Evolutionary conservation across 352 stramenopile species (phyloP), one percentile per base, ranked within the genome.

Genomic region (Pythium biforme): DNA sequence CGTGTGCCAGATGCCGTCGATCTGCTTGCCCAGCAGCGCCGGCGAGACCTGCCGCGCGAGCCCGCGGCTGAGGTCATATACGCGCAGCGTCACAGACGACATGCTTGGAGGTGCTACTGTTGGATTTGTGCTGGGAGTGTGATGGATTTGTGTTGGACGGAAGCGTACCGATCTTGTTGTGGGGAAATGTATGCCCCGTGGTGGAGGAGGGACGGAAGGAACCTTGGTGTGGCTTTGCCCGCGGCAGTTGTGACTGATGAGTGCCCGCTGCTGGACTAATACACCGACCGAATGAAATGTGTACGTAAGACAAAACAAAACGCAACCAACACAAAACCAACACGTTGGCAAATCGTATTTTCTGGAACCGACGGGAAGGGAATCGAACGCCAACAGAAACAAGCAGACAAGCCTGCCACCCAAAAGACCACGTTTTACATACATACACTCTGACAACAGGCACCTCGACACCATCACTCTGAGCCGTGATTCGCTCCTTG

Each of bases 41-140:
- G 88, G 74, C 34, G 86, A 97, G 39, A 98, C 72, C 50, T 87
- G 81, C 29, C 75, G 72, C 25, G 95, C 95, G 86, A 99, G 93
- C 50, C 96, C 96, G 47, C 88, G 76, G 59, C 90, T 98, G 25
- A 99, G 74, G 77, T 99, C 96, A 72, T 99, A 99, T 43, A 99
- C 90, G 57, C 97, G 81, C 50, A 98, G 81, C 39, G 95, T 95
- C 65, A 94, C 85, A 10, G 40, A 5, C n/a, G 53, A 56, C 45
- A 31, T 12, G 39, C 17, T 4, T 50, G 10, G 29, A 11, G 40
- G 6, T 25, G 40, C 3, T 7, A 22, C n/a, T 15, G 31, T 37
- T 37, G 31, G 31, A 37, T 15, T n/a, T 17, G 41, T 9, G 41
- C 5, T n/a, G n/a, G n/a, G n/a, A n/a, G n/a, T 15, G 43, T 27